phyloP scores from a whole-genome alignment of 2,329 filamentous ascomycete genomes.

The Penicillium sp. region DNA sequence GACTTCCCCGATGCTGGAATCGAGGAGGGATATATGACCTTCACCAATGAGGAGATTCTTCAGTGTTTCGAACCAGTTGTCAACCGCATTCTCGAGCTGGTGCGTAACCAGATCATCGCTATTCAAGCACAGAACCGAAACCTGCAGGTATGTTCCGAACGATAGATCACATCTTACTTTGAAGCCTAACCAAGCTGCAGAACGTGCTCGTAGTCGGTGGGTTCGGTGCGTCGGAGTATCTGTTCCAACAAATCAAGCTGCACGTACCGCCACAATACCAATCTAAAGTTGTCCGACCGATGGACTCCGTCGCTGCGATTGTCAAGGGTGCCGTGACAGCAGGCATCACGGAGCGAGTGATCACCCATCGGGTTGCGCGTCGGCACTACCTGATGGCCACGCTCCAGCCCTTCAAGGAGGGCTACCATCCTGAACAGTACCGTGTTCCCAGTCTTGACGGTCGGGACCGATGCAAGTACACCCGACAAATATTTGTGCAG shows the following conservation, averaged over 20 bases:
- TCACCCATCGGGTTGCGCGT: constrained; percentile 95
- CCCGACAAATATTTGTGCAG: constrained; percentile 96
- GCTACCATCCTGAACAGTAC: constrained; percentile 97
- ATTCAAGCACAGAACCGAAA: constrained; percentile 96
- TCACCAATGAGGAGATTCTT: constrained; percentile 98
- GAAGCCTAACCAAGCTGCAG: constrained; percentile 42
- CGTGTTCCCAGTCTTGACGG: constrained; percentile 95
- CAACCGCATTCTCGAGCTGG: constrained; percentile 93
- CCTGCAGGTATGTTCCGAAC: constrained; percentile 66
- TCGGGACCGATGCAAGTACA: constrained; percentile 98
- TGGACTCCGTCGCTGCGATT: constrained; percentile 98
- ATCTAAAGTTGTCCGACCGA: constrained; percentile 95
- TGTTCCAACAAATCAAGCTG: constrained; percentile 99
- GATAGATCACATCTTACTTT: not conserved
- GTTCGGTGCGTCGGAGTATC: constrained; percentile 96
- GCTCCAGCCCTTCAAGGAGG: constrained; percentile 97
- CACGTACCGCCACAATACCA: constrained; percentile 98
- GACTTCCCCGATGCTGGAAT: constrained; percentile 98
- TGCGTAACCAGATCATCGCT: constrained; percentile 97
- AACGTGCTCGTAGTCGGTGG: constrained; percentile 97
- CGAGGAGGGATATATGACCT: constrained; percentile 99
- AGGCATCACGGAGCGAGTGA: constrained; percentile 94
- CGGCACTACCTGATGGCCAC: constrained; percentile 99
- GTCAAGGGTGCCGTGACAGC: constrained; percentile 98
- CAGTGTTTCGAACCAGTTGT: constrained; percentile 99